Evolutionary conservation across 192 early-diverging fungal genomes (phyloP).

Genomic region (Backusella psychrophila): DNA sequence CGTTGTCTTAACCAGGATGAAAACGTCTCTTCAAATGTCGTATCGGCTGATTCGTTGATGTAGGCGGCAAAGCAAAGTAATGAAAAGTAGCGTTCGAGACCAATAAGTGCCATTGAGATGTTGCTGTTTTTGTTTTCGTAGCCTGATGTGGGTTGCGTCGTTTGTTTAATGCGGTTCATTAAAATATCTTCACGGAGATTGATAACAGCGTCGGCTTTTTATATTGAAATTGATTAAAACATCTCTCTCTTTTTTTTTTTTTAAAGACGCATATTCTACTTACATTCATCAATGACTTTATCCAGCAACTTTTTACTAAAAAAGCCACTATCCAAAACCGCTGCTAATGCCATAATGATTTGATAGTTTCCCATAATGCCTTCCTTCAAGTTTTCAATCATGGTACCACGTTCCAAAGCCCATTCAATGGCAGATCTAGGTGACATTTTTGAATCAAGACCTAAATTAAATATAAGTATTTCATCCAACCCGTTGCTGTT

Average conservation of each 20-base stretch:
- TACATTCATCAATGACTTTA: conserved; percentile 50
- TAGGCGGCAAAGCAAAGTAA: conserved; percentile 55
- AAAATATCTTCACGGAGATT: conserved; percentile 61
- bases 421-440: conserved; percentile 54
- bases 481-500: not conserved
- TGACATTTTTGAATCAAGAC: conserved; percentile 37
- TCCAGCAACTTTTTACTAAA: conserved; percentile 52
- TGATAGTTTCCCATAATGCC: conserved; percentile 60
- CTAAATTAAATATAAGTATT: conserved; percentile 7
- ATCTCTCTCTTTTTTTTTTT: too few species aligned
- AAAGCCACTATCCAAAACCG: conserved; percentile 44
- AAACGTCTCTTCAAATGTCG: conserved; percentile 25
- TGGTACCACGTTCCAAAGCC: conserved; percentile 45
- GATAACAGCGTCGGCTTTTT: conserved; percentile 48
- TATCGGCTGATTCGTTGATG: conserved; percentile 36
- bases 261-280: not conserved
- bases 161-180: conserved; percentile 54
- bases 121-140: conserved; percentile 10
- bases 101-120: conserved; percentile 45
- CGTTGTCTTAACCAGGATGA: conserved; percentile 35
- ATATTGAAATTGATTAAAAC: too few species aligned
- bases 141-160: conserved; percentile 23
- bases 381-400: conserved; percentile 53
- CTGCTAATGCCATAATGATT: conserved; percentile 39
- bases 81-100: conserved; percentile 60